phyloP scores from a whole-genome alignment of 2,329 filamentous ascomycete genomes.

The Hymenoscyphus fraxineus region DNA sequence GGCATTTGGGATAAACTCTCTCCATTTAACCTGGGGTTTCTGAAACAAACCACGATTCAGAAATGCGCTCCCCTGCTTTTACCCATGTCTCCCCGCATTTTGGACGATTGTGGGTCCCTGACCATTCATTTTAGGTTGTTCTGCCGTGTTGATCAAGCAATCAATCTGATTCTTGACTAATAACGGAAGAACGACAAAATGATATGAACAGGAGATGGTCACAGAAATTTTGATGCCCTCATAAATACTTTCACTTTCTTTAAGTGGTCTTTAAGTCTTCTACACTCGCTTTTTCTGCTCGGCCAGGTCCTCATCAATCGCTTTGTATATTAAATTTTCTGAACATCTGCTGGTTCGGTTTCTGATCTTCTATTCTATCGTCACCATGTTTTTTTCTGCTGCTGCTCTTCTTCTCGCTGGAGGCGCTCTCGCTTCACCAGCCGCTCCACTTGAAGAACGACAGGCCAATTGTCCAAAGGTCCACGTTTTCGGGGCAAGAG shows the following conservation, averaged over 20 bases:
- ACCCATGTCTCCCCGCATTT: constrained; percentile 10
- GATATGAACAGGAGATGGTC: neutral
- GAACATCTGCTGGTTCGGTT: neutral
- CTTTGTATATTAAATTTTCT: neutral
- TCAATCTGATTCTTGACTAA: neutral
- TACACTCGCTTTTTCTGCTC: neutral
- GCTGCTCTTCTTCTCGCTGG: constrained; percentile 12
- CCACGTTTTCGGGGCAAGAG: constrained; percentile 49
- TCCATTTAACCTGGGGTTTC: neutral
- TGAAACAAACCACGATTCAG: constrained; percentile 8
- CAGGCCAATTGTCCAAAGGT: constrained; percentile 40
- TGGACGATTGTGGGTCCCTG: neutral
- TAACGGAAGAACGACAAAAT: constrained; percentile 2
- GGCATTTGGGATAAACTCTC: neutral
- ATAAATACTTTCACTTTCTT: neutral
- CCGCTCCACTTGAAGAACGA: constrained; percentile 18
- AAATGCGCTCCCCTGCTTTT: constrained; percentile 1
- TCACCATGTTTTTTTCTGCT: constrained; percentile 11
- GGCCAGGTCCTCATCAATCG: neutral
- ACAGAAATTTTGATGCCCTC: neutral
- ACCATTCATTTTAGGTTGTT: neutral
- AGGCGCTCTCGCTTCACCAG: constrained; percentile 12
- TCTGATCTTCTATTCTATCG: neutral
- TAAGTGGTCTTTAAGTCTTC: neutral
- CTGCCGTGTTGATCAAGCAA: neutral